Percentiles rank a stretch among this genome's conserved stretches.
phyloP scores from a whole-genome alignment of 129 eudicot genomes.

The Erigeron canadensis region DNA sequence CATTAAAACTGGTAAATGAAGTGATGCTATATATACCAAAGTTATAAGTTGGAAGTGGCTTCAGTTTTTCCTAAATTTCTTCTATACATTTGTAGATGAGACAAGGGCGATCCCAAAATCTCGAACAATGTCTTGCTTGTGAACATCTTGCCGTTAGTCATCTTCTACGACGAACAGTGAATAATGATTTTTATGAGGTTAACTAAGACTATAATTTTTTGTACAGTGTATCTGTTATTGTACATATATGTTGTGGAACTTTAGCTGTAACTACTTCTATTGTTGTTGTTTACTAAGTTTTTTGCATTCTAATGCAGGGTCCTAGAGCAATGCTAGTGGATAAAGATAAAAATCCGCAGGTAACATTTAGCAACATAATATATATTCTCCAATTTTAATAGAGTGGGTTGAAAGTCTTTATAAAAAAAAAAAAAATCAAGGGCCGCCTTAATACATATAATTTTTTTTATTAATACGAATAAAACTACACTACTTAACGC shows the following conservation, averaged over 20 bases:
- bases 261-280: not conserved
- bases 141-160: constrained; percentile 37
- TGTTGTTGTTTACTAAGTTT: not conserved
- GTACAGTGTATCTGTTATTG: not conserved
- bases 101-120: constrained; percentile 34
- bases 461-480: too few relatives aligned
- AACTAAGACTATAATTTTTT: not conserved
- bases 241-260: not conserved
- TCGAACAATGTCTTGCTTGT: constrained; percentile 34
- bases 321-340: constrained; percentile 45
- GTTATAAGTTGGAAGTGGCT: not conserved
- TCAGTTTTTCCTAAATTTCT: not conserved
- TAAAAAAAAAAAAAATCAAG: too few relatives aligned
- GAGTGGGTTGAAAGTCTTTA: too few relatives aligned
- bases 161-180: constrained; percentile 34
- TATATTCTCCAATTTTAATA: not conserved
- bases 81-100: constrained; percentile 22
- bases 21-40: not conserved
- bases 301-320: constrained; percentile 28
- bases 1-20: constrained; percentile 33
- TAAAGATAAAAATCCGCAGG: constrained; percentile 45
- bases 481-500: too few relatives aligned
- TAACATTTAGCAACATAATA: not conserved
- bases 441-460: too few relatives aligned
- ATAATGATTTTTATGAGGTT: constrained; percentile 38